Evolutionary conservation across 805 yeast species (phyloP), one percentile per base, ranked within the genome.

Genomic region (Starmerella kuoi): DNA sequence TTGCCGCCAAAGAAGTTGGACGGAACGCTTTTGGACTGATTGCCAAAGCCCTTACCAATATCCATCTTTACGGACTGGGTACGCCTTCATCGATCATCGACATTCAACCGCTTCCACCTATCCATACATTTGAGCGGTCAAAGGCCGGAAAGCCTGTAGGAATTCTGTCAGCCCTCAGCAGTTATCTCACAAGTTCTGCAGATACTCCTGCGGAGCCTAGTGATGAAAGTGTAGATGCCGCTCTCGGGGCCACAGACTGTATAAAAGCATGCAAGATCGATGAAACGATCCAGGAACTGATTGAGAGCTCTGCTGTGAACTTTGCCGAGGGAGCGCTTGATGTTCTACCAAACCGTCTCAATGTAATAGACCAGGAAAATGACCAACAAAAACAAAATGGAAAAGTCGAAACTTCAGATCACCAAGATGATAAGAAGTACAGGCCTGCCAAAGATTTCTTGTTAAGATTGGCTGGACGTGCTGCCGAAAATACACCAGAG

Each of bases 121-220:
- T 75, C 31, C 74, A 73, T 51, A 69, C 77, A 7, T 72, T 84
- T 32, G 75, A 74, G 53, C 64, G 62, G 48, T 57, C 75, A 12
- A 75, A 75, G 37, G 77, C 79, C 1, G 72, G 76, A 28, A 81
- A 76, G 53, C 94, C 78, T 26, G 68, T 69, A 9, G 85, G 97
- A 2, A 57, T 91, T n/a, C 73, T 91, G 42, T 82, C 94, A 0
- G 82, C 97, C 0, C 78, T 91, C 53, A 86, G 96, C 1, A 84
- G 95, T 0, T 88, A 86, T 55, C 71, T 91, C 61, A 83, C 91
- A 49, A 91, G 96, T 17, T 73, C 78, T 44, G 68, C 79, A 1
- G 96, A 86, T 54, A 93, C 84, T 41, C 76, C 82, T 3, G 78
- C 80, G 0, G 97, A 88, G 59, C 99, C 99, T 11, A 74, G 93